Evolutionary conservation across 1,284 basidiomycete species (phyloP).

Genomic region (Tylopilus sp.): DNA sequence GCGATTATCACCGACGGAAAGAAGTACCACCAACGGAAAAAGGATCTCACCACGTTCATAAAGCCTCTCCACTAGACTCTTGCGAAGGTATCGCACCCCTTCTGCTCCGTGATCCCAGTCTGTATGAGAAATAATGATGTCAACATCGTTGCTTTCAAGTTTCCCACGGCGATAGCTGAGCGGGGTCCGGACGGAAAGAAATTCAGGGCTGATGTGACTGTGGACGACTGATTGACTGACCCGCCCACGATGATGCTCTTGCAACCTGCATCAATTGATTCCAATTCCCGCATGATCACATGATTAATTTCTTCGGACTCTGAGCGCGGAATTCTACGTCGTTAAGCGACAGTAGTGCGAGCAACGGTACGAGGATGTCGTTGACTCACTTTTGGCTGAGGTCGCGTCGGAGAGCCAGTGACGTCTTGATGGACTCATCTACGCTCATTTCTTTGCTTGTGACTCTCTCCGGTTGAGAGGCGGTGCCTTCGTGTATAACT

Average conservation of each 20-base stretch:
- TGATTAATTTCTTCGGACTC: conserved; percentile 68
- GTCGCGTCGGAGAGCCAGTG: conserved; percentile 51
- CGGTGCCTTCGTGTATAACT: conserved; percentile 7
- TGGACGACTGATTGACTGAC: conserved; percentile 37
- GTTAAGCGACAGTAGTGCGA: neutral
- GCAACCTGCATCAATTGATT: conserved; percentile 55
- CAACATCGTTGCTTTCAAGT: conserved; percentile 67
- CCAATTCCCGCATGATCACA: conserved; percentile 56
- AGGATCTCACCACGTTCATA: conserved; percentile 45
- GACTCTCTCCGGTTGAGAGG: conserved; percentile 4
- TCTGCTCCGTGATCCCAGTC: conserved; percentile 40
- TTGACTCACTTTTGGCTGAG: conserved; percentile 36
- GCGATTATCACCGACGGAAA: neutral
- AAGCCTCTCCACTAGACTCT: conserved; percentile 49
- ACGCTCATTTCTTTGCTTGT: conserved; percentile 14
- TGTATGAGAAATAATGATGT: conserved; percentile 73
- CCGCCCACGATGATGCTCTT: conserved; percentile 68
- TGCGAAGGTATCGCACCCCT: conserved; percentile 49
- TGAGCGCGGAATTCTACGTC: conserved; percentile 53
- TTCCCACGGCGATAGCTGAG: conserved; percentile 75
- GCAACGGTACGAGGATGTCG: no score
- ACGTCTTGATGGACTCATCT: conserved; percentile 44
- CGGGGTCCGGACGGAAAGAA: neutral
- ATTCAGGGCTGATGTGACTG: conserved; percentile 2
- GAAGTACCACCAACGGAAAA: neutral